Percentiles rank a stretch among this genome's conserved stretches.
Evolutionary conservation across 1,284 basidiomycete genomes (phyloP).

Genomic region (Mycena sp.): DNA sequence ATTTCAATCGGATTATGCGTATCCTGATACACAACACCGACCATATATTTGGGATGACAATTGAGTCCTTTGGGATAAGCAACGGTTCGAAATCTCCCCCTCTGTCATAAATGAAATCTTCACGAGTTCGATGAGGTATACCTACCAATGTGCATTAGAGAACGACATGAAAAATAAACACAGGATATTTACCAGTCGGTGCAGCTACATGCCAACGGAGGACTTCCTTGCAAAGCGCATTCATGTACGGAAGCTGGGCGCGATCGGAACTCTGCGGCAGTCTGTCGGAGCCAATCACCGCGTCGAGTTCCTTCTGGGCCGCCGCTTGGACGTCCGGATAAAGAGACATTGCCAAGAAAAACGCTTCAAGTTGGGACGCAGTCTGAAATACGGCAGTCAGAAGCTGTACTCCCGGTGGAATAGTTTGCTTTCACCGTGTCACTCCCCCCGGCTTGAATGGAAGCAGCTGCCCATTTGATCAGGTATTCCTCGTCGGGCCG

Average conservation of each 20-base stretch:
- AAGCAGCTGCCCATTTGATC: constrained; percentile 9
- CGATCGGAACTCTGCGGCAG: constrained; percentile 31
- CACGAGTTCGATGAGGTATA: constrained; percentile 32
- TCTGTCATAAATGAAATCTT: constrained; percentile 35
- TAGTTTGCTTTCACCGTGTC: not conserved
- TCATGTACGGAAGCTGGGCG: constrained; percentile 32
- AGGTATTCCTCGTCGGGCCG: not conserved
- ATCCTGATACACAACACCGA: not conserved
- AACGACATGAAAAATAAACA: not conserved
- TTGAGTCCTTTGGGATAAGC: constrained; percentile 36
- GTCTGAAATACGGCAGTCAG: constrained; percentile 19
- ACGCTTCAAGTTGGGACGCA: constrained; percentile 31
- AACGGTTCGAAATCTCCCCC: constrained; percentile 1
- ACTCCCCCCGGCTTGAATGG: constrained; percentile 8
- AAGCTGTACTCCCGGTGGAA: not conserved
- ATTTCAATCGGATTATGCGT: not conserved
- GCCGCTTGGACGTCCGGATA: constrained; percentile 31
- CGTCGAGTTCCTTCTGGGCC: constrained; percentile 35
- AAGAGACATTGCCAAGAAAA: constrained; percentile 33
- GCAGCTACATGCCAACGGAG: constrained; percentile 32
- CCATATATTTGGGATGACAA: constrained; percentile 36
- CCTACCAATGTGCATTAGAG: constrained; percentile 13
- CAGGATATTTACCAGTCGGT: not conserved
- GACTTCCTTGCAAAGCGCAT: constrained; percentile 34
- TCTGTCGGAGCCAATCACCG: constrained; percentile 29